Base-by-base conservation (phyloP, 805 yeast genomes). In the Saccharomycopsis sp. region DNA sequence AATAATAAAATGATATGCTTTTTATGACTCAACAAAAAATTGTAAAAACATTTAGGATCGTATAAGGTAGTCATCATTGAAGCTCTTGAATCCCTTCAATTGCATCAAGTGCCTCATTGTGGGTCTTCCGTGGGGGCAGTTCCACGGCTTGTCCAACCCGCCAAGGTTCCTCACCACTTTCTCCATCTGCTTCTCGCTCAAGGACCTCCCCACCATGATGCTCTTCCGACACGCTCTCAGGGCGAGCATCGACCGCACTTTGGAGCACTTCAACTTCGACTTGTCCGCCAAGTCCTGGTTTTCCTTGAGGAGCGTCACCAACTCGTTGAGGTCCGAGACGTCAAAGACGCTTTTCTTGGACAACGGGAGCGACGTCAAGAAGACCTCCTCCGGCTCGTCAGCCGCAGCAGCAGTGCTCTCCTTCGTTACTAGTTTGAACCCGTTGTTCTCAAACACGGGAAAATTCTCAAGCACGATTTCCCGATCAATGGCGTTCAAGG, bases 61-160 rank as follows among this genome's bases (percentile, higher is more conserved):
- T 25, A 40, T 10, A 3, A 4, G n/a, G 50, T 70, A 69, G 50
- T 74, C 80, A 2, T 60, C 61, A 7, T 51, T 51, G 48, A 72
- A 73, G 0, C 68, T 50, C 16, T 54, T 51, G 71, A 75, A 67
- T 34, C 63, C 58, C 31, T 63, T 58, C 29, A 80, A 53, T 42
- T 83, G 86, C 45, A 79, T 74, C 44, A 89, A 64, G 59, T 89
- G 96, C 41, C 98, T 69, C 81, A 92, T 77, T 1, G 99, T 92
- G 0, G 98, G 99, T 48, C 99, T 65, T 0, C 99, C 98, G 60
- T 92, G 99, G 0, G 99, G 99, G 51, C 77, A 71, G 52, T 80
- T 81, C 98, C 99, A 92, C 0, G 99, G 99, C 55, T 85, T 84
- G 47, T 86, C 88, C 29, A 92, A 64, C 0, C 58, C 63, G 9